Evolutionary conservation across 2,329 filamentous ascomycete species (phyloP).

Genomic region (Cladosporium velox): DNA sequence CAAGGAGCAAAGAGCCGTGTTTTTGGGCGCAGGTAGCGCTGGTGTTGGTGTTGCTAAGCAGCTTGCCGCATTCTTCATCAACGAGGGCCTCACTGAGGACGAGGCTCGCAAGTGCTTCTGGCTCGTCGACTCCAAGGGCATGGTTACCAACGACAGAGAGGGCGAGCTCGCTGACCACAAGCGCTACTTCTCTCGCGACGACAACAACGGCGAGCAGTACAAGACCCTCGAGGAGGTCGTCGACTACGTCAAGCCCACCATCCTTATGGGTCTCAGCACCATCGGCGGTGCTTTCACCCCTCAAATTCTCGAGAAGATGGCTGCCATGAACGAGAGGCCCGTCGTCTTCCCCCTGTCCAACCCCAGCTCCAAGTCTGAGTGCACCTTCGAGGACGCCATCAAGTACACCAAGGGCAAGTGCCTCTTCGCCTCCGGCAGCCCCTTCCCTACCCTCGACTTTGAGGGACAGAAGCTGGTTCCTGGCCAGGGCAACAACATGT

Average conservation of each 20-base stretch:
- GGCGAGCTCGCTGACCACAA: conserved; percentile 89
- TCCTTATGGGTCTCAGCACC: conserved; percentile 90
- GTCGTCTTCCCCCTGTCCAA: conserved; percentile 88
- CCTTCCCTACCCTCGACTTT: conserved; percentile 69
- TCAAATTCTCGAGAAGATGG: conserved; percentile 68
- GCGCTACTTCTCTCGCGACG: conserved; percentile 65
- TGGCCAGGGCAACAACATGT: conserved; percentile 69
- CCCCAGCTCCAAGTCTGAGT: conserved; percentile 94
- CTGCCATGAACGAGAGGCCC: conserved; percentile 68
- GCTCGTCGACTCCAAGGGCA: conserved; percentile 87
- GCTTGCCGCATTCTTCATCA: conserved; percentile 94
- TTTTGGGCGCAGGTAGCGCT: conserved; percentile 92
- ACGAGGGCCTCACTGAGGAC: conserved; percentile 83
- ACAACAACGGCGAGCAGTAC: conserved; percentile 67
- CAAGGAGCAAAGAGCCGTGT: conserved; percentile 90
- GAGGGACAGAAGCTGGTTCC: conserved; percentile 51
- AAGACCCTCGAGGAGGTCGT: conserved; percentile 86
- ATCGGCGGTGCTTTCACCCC: conserved; percentile 94
- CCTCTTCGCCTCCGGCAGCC: conserved; percentile 93
- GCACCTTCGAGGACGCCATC: conserved; percentile 92
- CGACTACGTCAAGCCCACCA: conserved; percentile 91
- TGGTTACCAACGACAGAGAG: conserved; percentile 89
- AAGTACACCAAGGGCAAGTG: conserved; percentile 86
- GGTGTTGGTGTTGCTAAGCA: conserved; percentile 98
- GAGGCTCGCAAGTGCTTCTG: conserved; percentile 90